These are phyloP conservation scores for Ballota nigra DNA, from an alignment of 257 asterid genomes.

Conservation along the genomic window DNA sequence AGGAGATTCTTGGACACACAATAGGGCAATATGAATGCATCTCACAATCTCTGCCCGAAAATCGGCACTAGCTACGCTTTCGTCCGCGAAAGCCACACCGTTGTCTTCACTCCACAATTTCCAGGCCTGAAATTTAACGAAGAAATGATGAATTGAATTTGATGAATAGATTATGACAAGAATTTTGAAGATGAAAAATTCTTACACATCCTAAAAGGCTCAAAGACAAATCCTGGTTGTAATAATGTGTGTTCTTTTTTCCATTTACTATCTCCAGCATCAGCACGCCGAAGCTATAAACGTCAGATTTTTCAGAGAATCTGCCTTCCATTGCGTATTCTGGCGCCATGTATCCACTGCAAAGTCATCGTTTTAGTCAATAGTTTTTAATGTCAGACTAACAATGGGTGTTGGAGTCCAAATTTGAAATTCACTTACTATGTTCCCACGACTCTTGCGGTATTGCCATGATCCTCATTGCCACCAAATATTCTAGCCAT, in stretches of 20 bases:
- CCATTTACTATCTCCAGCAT: slow-evolving; percentile 57
- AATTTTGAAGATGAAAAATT: background rate
- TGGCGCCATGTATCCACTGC: slow-evolving; percentile 72
- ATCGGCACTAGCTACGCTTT: slow-evolving; percentile 23
- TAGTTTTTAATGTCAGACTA: background rate
- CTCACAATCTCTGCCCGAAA: slow-evolving; percentile 29
- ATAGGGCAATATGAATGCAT: slow-evolving; percentile 54
- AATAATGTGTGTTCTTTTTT: slow-evolving; percentile 48
- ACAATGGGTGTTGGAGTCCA: background rate
- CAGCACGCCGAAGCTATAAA: slow-evolving; percentile 44
- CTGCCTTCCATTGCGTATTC: slow-evolving; percentile 67
- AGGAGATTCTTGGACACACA: slow-evolving; percentile 57
- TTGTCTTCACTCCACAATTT: slow-evolving; percentile 50
- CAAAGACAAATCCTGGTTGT: slow-evolving; percentile 42
- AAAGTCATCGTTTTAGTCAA: background rate
- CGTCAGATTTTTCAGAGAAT: slow-evolving; percentile 26
- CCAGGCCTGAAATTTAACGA: slow-evolving; percentile 50
- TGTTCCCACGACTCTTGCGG: slow-evolving; percentile 66
- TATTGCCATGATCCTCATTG: slow-evolving; percentile 48
- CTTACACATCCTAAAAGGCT: slow-evolving; percentile 66
- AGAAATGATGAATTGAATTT: background rate
- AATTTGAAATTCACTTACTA: slow-evolving; percentile 51
- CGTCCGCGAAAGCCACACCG: slow-evolving; percentile 40
- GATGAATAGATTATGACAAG: background rate
- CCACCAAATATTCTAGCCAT: slow-evolving; percentile 62